Conservation (phyloP, 495 filamentous ascomycete species). For the Durotheca rogersii region DNA sequence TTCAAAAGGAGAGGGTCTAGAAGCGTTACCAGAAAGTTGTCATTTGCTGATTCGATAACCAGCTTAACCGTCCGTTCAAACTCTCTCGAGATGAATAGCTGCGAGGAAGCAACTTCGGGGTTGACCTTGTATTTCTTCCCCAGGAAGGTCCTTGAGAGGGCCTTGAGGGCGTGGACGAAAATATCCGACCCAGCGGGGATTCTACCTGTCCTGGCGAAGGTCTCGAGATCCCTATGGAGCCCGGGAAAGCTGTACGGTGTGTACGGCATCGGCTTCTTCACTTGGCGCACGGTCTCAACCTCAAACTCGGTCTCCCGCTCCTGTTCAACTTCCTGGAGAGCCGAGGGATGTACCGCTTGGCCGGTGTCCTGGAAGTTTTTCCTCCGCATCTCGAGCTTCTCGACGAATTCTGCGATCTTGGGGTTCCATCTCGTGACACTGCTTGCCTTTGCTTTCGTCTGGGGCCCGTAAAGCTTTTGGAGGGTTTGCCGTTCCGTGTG, state of each 20-base stretch:
- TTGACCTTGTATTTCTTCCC: conserved; percentile 35
- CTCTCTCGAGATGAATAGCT: conserved; percentile 38
- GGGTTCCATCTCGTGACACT: conserved; percentile 19
- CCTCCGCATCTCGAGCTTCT: conserved; percentile 36
- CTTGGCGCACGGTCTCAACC: conserved; percentile 51
- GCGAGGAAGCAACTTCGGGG: conserved; percentile 14
- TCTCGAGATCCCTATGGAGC: conserved; percentile 32
- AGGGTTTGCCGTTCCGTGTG: conserved; percentile 41
- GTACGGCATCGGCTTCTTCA: conserved; percentile 38
- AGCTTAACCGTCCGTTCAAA: conserved; percentile 36
- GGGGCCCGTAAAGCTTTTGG: conserved; percentile 38
- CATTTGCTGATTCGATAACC: conserved; percentile 23
- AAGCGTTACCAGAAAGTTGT: conserved; percentile 31
- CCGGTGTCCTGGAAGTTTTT: conserved; percentile 38
- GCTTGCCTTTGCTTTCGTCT: conserved; percentile 7
- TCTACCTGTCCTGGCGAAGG: conserved; percentile 31
- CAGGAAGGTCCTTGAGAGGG: conserved; percentile 26
- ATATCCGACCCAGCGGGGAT: conserved; percentile 26
- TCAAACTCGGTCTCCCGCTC: conserved; percentile 50
- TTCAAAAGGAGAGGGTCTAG: not conserved
- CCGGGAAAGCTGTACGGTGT: conserved; percentile 34
- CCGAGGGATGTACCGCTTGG: conserved; percentile 40
- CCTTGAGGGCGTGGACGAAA: conserved; percentile 22
- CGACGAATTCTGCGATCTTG: conserved; percentile 26
- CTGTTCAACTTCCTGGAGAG: conserved; percentile 55